Percentiles rank a stretch among this genome's conserved stretches.
phyloP scores from a whole-genome alignment of 2,329 filamentous ascomycete genomes.

The Sporothrix phasma region DNA sequence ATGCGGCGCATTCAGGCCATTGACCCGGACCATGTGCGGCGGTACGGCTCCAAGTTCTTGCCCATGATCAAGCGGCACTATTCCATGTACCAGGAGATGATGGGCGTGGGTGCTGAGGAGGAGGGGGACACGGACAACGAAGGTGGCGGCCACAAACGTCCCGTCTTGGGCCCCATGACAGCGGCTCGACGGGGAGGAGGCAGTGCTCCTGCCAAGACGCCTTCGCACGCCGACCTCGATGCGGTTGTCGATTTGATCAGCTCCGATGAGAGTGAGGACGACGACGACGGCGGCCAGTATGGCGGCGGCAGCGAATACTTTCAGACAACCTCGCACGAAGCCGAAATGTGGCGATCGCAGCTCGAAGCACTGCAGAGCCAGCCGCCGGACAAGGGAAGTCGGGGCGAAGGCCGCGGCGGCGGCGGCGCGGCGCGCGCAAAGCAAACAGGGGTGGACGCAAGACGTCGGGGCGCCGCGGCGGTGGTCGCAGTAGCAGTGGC shows the following conservation, averaged over 20 bases:
- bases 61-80: constrained; percentile 44
- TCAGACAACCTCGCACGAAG: constrained; percentile 17
- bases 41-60: constrained; percentile 52
- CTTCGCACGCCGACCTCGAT: constrained; percentile 20
- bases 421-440: constrained; percentile 17
- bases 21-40: constrained; percentile 49
- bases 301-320: neutral
- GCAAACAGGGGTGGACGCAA: constrained; percentile 12
- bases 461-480: constrained; percentile 15
- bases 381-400: neutral
- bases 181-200: neutral
- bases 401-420: constrained; percentile 16
- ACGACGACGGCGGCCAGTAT: neutral
- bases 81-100: constrained; percentile 40
- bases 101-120: constrained; percentile 25
- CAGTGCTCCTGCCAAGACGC: neutral
- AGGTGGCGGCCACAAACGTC: constrained; percentile 12
- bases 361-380: constrained; percentile 23
- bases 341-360: constrained; percentile 24
- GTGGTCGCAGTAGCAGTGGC: constrained; percentile 13
- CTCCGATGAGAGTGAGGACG: constrained; percentile 15
- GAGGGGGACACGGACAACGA: constrained; percentile 7
- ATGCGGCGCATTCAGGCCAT: constrained; percentile 58
- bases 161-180: constrained; percentile 2
- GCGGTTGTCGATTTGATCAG: constrained; percentile 48